Evolutionary conservation across 495 filamentous ascomycete genomes (phyloP).

Genomic region (Pseudoneurospora amorphoporcata): DNA sequence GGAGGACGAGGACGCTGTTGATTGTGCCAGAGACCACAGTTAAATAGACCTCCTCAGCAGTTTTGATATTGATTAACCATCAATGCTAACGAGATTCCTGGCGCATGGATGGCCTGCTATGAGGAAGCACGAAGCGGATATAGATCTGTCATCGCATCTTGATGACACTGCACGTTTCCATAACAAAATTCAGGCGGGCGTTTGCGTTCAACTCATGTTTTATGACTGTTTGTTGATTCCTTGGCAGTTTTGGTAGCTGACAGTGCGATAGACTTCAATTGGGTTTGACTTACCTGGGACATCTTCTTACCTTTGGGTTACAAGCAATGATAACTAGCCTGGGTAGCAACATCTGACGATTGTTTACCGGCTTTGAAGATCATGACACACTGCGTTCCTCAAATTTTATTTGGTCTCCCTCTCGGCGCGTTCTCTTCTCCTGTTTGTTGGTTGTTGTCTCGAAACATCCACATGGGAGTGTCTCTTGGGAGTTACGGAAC

Average conservation of each 20-base stretch:
- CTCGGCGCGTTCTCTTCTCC: neutral
- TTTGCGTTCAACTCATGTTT: neutral
- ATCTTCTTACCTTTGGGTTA: neutral
- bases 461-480: neutral
- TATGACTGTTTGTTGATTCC: neutral
- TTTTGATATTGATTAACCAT: neutral
- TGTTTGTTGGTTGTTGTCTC: neutral
- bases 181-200: neutral
- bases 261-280: neutral
- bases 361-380: neutral
- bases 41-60: neutral
- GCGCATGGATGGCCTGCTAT: neutral
- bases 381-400: neutral
- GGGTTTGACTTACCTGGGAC: neutral
- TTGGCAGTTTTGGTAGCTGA: neutral
- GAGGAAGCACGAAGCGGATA: neutral
- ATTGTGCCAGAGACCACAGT: neutral
- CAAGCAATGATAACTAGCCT: neutral
- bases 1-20: neutral
- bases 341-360: neutral
- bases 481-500: neutral
- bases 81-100: neutral
- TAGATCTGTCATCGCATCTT: neutral
- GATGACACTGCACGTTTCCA: neutral
- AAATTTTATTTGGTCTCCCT: neutral